Conservation (phyloP, 257 asterid genomes). For the Paulownia fortunei region DNA sequence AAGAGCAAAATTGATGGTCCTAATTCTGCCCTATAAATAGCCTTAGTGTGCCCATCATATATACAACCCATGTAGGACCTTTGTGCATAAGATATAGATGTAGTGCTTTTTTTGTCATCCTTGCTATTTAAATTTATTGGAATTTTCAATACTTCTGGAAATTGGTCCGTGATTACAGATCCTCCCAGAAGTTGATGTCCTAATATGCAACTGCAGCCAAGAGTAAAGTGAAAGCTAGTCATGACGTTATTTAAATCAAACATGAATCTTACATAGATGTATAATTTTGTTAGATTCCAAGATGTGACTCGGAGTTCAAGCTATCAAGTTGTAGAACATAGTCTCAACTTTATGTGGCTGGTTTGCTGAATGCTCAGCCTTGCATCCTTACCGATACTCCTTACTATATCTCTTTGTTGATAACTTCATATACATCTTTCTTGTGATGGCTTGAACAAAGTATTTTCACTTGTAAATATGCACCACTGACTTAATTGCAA, state of each 20-base stretch:
- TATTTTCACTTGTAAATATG: not conserved
- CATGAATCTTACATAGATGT: not conserved
- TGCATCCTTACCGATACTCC: not conserved
- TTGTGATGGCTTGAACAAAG: constrained; percentile 7
- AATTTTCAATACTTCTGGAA: not conserved
- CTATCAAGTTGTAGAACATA: not conserved
- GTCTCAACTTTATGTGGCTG: not conserved
- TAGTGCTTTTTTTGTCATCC: not conserved
- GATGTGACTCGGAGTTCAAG: not conserved
- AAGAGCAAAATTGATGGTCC: constrained; percentile 9
- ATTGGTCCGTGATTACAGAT: not conserved
- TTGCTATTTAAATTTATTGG: not conserved
- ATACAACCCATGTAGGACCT: constrained; percentile 3
- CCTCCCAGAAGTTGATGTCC: constrained; percentile 15
- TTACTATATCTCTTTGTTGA: constrained; percentile 12
- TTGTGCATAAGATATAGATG: not conserved
- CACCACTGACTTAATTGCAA: not conserved
- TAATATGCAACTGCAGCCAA: not conserved
- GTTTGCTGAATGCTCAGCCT: not conserved
- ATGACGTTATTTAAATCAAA: not conserved
- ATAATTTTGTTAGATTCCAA: not conserved
- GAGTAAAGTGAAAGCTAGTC: not conserved
- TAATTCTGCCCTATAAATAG: not conserved
- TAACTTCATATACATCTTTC: not conserved
- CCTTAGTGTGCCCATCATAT: not conserved